Evolutionary conservation across 2,329 filamentous ascomycete genomes (phyloP).

Genomic region (Salinomyces thailandicus): DNA sequence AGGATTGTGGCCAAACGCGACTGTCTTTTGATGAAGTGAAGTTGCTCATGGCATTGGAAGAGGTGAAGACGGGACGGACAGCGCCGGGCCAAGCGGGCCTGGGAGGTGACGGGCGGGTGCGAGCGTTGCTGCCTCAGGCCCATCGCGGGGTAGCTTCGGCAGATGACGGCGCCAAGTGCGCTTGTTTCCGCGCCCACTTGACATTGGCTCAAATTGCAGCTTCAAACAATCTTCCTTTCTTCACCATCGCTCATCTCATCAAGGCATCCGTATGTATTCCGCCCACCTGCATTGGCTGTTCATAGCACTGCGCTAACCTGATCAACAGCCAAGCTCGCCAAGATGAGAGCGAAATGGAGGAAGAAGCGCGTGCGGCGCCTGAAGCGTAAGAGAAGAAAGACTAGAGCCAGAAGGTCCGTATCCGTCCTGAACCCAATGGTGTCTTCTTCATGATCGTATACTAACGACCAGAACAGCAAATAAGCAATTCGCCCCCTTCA

Average conservation of each 20-base stretch:
- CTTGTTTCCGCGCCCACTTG: slow-evolving; percentile 1
- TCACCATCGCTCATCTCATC: slow-evolving; percentile 8
- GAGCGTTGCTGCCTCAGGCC: background rate
- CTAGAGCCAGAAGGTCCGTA: slow-evolving; percentile 88
- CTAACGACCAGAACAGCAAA: slow-evolving; percentile 23
- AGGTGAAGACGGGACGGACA: too few species aligned
- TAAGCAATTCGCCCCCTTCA: slow-evolving; percentile 37
- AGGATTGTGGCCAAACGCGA: too few species aligned
- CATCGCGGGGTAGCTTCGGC: background rate
- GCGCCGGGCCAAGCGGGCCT: too few species aligned
- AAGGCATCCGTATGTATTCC: slow-evolving; percentile 6
- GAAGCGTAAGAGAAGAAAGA: slow-evolving; percentile 99
- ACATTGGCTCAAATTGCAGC: slow-evolving; percentile 1
- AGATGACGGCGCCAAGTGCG: slow-evolving; percentile 4
- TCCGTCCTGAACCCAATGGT: too few species aligned
- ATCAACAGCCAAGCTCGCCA: slow-evolving; percentile 30
- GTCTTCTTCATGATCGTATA: slow-evolving; percentile 1
- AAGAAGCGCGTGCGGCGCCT: slow-evolving; percentile 99
- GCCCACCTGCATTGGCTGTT: too few species aligned
- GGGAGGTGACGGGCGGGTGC: too few species aligned
- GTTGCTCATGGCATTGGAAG: too few species aligned
- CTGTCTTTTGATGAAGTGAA: too few species aligned
- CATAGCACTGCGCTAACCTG: background rate
- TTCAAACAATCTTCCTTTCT: slow-evolving; percentile 1
- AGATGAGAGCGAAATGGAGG: slow-evolving; percentile 97